Conservation (phyloP, 352 stramenopile genomes). For the Pelagophyceae sp. region DNA sequence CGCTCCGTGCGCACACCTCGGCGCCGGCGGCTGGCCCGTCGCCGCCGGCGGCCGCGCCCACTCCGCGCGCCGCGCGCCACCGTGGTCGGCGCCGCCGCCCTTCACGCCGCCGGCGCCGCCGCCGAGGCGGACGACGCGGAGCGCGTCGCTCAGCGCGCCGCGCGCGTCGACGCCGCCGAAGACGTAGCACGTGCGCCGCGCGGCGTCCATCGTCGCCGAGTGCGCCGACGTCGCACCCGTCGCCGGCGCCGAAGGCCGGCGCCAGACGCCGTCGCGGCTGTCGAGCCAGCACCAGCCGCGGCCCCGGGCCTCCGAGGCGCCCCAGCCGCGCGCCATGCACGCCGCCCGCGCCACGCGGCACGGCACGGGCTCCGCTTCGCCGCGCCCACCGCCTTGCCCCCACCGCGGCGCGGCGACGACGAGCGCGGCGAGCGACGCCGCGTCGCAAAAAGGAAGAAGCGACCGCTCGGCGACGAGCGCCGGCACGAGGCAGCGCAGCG, state of each 20-base stretch:
- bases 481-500: not conserved
- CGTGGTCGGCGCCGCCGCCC: too few relatives aligned
- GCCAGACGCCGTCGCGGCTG: not conserved
- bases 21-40: not conserved
- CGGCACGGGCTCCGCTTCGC: not conserved
- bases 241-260: not conserved
- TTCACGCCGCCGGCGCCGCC: not conserved
- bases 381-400: not conserved
- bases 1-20: not conserved
- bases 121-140: not conserved
- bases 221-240: not conserved
- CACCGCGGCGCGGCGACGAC: not conserved
- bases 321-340: not conserved
- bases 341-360: not conserved
- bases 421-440: not conserved
- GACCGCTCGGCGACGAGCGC: not conserved
- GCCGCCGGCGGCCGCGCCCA: not conserved
- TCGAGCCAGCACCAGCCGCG: not conserved
- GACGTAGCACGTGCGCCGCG: not conserved
- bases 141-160: not conserved
- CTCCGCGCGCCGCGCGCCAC: not conserved
- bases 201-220: not conserved
- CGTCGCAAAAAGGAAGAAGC: not conserved
- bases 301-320: not conserved
- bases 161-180: not conserved